A percentile compares a stretch with the other conserved stretches of the same genome.
Conservation (phyloP, 345 rosid species). For the Xanthoceras sorbifolium region DNA sequence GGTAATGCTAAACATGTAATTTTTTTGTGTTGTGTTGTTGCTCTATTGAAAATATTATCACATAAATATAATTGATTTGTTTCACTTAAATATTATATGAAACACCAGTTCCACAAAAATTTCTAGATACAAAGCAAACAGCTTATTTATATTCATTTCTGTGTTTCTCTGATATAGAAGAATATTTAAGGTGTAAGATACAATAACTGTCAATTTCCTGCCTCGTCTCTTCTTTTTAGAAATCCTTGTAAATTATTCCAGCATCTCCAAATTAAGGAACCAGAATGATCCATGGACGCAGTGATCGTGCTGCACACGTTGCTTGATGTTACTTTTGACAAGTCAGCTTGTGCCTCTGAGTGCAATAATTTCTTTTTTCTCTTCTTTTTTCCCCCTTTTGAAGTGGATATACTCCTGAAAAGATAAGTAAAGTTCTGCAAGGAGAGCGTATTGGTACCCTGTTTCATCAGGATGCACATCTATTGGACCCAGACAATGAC, state of each 20-base stretch:
- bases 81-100: conserved; percentile 6
- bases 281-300: background rate
- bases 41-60: background rate
- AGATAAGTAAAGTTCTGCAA: conserved; percentile 77
- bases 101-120: no score
- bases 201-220: no score
- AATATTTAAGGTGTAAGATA: background rate
- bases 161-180: background rate
- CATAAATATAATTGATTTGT: background rate
- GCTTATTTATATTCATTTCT: no score
- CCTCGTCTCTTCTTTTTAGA: no score
- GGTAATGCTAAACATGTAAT: background rate
- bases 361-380: conserved; percentile 15
- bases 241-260: background rate
- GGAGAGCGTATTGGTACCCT: conserved; percentile 90
- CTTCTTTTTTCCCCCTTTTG: conserved; percentile 25
- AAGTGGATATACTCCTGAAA: conserved; percentile 80
- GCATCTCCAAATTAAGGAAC: background rate
- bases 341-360: background rate
- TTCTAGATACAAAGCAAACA: no score
- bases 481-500: conserved; percentile 62
- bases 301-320: background rate
- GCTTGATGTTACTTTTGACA: background rate
- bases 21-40: background rate
- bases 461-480: conserved; percentile 87